These are phyloP conservation scores for Hawksworthiomyces lignivorus DNA, from an alignment of 2,329 filamentous ascomycete species.

Conservation along the genomic window DNA sequence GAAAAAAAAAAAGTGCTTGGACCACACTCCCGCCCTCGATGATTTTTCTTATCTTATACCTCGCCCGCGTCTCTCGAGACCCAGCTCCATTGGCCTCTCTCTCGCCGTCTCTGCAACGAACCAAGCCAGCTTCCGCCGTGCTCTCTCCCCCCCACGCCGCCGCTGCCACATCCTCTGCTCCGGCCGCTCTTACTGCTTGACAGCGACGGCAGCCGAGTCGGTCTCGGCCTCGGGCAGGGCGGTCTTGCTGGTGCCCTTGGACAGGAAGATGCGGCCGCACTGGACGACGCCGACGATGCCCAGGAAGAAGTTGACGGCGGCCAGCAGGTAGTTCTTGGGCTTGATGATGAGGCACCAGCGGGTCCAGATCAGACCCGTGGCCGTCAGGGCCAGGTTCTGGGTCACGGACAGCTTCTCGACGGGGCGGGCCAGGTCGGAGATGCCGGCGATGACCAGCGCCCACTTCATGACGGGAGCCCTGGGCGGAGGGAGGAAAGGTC, in stretches of 20 bases:
- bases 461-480: slow-evolving; percentile 98
- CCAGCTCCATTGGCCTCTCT: too few relatives aligned
- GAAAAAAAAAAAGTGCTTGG: too few relatives aligned
- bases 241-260: slow-evolving; percentile 21
- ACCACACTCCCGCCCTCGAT: too few relatives aligned
- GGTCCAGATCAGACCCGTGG: slow-evolving; percentile 94
- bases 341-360: slow-evolving; percentile 97
- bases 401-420: slow-evolving; percentile 88
- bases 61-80: too few relatives aligned
- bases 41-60: too few relatives aligned
- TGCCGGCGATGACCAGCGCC: slow-evolving; percentile 84
- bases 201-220: too few relatives aligned
- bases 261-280: slow-evolving; percentile 62
- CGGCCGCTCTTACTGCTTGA: too few relatives aligned
- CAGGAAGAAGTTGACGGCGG: slow-evolving; percentile 97
- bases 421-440: slow-evolving; percentile 85
- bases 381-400: slow-evolving; percentile 83
- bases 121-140: too few relatives aligned
- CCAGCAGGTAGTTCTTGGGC: slow-evolving; percentile 88
- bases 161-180: neutral
- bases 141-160: neutral
- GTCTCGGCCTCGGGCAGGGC: neutral
- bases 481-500: slow-evolving; percentile 1
- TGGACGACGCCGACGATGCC: slow-evolving; percentile 80
- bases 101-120: too few relatives aligned